Base-by-base conservation (phyloP, 371 early-diverging fungal genomes). In the Circinella minor region DNA sequence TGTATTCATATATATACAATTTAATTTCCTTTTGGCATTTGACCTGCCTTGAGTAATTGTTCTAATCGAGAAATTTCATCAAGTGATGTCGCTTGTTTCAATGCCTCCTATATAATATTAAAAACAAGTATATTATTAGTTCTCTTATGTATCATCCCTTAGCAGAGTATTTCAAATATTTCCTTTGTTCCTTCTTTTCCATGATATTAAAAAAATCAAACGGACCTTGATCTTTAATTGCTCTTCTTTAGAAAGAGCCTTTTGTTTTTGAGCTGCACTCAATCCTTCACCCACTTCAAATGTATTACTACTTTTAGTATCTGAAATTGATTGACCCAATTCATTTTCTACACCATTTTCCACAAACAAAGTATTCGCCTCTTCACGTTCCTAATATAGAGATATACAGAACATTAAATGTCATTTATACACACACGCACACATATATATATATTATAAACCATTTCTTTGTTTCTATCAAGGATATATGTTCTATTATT, bases 231-330 rank as follows among this genome's bases (percentile, higher is more conserved):
- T 90, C 79, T 86, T 88, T 38, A 81, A 73, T 71, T 87, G 88
- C 51, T 89, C 89, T 48, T 87, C 90, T 65, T 84, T 75, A 18
- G 85, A 78, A 63, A 89, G 77, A n/a, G 84, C 82, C 49, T 81
- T 68, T 15, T 77, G 77, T 63, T 83, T 81, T 43, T 77, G 69
- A 15, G 37, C 76, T 36, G 74, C 76, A 7, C 79, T 85, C 5
- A 92, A 81, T 3, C 90, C 93, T 74, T 95, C 92, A 55, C 92
- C 94, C 15, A 88, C 89, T 69, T 90, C 91, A 79, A 91, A 91
- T n/a, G 90, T 89, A 49, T 91, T 89, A 27, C 51, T 51, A 38
- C 86, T 83, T 55, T 81, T 86, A n/a, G 84, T 74, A 15, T 86
- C 88, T 67, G 88, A 71, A 47, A 93, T 85, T 10, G 86, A 80